Evolutionary conservation across 164 flowering plant species (phyloP), one percentile per base, ranked within the genome.

Genomic region (Vitis riparia): DNA sequence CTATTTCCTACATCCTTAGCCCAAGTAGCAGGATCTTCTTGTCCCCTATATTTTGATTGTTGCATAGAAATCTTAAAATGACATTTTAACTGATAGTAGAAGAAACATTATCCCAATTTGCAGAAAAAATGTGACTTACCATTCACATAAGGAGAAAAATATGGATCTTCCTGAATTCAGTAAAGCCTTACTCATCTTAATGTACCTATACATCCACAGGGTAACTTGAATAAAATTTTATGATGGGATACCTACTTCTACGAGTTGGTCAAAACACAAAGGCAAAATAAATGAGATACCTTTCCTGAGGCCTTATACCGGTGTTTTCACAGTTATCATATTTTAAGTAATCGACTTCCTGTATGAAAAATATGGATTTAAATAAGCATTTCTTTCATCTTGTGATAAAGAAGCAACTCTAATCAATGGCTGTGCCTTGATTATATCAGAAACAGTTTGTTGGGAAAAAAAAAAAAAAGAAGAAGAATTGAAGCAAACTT

Each of bases 1-100:
- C 91, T 86, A 73, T 91, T 91, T 50, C 91, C 94, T 10, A 87
- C 7, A 19, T 60, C 19, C 11, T 78, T 55, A 1, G 89, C 97
- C 97, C 97, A 91, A 5, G 83, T 89, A 10, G 97, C 97, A 8
- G 93, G 92, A 62, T 89, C 85, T 58, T 89, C 88, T 29, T 71
- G 67, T 30, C 97, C 97, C 94, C 93, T 91, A 1, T n/a, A 51
- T 23, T 37, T 5, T 5, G 29, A 32, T 50, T 5, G 17, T 69
- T 1, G 11, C 13, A 37, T 60, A n/a, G 16, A 55, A 13, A 47
- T 67, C 2, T 11, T 55, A 15, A 30, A 14, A n/a, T 47, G 44
- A 23, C 47, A 63, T 47, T 47, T 55, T 1, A 51, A 63, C 5
- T 4, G 11, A n/a, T 60, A 17, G n/a, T 44, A 55, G 30, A 51